Conservation (phyloP, 106 monocot genomes). For the Allium fistulosum region DNA sequence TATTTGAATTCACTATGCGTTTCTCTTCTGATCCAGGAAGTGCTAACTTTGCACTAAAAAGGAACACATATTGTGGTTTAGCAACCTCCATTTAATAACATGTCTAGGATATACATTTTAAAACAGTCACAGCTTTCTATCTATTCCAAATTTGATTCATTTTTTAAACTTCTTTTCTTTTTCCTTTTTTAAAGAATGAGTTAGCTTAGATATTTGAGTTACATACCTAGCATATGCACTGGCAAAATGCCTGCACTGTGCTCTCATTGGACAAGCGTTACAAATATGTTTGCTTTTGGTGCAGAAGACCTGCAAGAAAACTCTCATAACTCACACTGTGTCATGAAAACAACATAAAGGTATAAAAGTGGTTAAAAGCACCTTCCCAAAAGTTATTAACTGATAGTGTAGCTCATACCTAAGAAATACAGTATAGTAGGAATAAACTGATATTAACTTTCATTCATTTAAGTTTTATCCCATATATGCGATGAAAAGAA, state of each 20-base stretch:
- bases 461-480: neutral
- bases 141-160: neutral
- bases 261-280: constrained; percentile 67
- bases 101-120: no score
- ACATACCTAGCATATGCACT: constrained; percentile 73
- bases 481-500: no score
- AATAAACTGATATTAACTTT: neutral
- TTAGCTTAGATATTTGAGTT: neutral
- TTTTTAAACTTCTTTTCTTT: no score
- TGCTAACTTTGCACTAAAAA: constrained; percentile 57
- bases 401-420: constrained; percentile 85
- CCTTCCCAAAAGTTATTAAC: constrained; percentile 84
- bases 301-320: constrained; percentile 57
- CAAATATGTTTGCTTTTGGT: constrained; percentile 81
- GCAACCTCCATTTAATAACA: no score
- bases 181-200: neutral
- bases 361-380: neutral
- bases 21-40: constrained; percentile 61
- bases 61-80: neutral
- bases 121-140: no score
- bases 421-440: neutral
- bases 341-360: no score
- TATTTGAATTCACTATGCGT: constrained; percentile 24
- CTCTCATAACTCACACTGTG: neutral
- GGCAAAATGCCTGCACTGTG: constrained; percentile 77